Conservation (phyloP, 202 grass and related monocot genomes). For the Schoenoplectus tabernaemontani region DNA sequence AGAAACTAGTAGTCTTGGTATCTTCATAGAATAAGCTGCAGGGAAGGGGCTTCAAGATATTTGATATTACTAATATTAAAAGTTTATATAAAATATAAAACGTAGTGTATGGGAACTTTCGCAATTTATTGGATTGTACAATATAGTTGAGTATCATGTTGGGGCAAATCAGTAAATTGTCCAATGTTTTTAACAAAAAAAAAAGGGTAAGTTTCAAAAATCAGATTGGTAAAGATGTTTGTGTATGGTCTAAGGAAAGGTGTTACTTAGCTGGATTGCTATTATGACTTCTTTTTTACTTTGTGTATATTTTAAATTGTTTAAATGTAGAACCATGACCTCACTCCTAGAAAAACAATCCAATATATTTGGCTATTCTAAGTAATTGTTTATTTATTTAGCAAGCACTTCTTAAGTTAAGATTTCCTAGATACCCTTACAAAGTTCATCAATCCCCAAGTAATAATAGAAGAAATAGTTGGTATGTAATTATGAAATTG, state of each 20-base stretch:
- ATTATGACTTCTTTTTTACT: not conserved
- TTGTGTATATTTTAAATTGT: not conserved
- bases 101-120: not conserved
- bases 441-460: not conserved
- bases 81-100: not conserved
- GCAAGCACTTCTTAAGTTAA: not conserved
- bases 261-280: not conserved
- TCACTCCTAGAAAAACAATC: not conserved
- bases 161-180: not conserved
- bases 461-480: not conserved
- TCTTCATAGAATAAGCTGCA: not conserved
- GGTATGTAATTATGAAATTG: not conserved
- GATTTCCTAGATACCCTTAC: not conserved
- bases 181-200: not conserved
- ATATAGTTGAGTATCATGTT: not conserved
- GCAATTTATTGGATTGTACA: not conserved
- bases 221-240: not conserved
- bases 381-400: not conserved
- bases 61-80: not conserved
- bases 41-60: not conserved
- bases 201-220: not conserved
- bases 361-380: not conserved
- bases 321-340: not conserved
- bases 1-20: not conserved
- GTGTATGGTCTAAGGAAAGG: constrained; percentile 5